Conservation (phyloP, 129 eudicot species). For the Artemisia tridentata region DNA sequence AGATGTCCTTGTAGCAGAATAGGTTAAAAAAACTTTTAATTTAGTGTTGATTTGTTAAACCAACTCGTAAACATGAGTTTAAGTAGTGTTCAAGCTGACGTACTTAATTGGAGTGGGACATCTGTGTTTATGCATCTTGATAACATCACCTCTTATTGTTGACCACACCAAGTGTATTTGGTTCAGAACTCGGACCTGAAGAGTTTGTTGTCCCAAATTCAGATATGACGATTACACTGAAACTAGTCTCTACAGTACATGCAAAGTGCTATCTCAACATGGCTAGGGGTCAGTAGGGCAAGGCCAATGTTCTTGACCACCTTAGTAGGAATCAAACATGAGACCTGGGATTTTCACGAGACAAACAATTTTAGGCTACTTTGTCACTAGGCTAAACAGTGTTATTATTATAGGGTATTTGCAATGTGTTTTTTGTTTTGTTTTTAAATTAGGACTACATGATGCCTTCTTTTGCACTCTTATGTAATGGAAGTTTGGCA, state of each 20-base stretch:
- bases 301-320: background rate
- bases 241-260: background rate
- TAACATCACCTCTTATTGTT: background rate
- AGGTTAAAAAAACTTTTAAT: background rate
- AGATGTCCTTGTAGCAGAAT: background rate
- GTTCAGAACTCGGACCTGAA: background rate
- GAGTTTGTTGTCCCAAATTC: background rate
- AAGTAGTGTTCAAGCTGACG: background rate
- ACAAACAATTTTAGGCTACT: background rate
- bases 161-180: background rate
- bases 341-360: background rate
- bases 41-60: background rate
- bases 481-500: background rate
- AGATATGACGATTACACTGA: background rate
- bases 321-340: background rate
- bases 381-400: background rate
- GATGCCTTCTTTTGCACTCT: background rate
- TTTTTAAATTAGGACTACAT: background rate
- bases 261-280: background rate
- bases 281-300: background rate
- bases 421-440: background rate
- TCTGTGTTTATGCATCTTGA: background rate
- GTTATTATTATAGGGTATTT: background rate
- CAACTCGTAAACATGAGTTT: background rate
- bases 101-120: background rate